Conservation (phyloP, 2,329 filamentous ascomycete genomes). For the Dothidotthia symphoricarpi region DNA sequence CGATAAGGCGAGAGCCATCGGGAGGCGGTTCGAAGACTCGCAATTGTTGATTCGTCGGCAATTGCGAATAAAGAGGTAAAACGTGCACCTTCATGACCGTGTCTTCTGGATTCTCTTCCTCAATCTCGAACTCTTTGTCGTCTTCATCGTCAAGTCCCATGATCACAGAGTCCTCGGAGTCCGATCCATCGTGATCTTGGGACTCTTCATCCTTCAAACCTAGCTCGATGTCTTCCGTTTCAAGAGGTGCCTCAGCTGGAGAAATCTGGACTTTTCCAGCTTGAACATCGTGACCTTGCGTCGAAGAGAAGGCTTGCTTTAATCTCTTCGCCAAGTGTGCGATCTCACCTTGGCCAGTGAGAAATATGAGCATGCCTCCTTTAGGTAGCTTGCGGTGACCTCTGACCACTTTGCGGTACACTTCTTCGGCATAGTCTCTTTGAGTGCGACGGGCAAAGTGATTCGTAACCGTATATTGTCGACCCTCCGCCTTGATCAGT, state of each 20-base stretch:
- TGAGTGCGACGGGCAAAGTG: slow-evolving; percentile 84
- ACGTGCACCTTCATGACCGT: slow-evolving; percentile 72
- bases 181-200: slow-evolving; percentile 50
- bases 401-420: slow-evolving; percentile 79
- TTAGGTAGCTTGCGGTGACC: slow-evolving; percentile 88
- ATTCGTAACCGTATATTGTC: slow-evolving; percentile 84
- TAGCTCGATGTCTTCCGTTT: slow-evolving; percentile 84
- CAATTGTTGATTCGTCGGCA: slow-evolving; percentile 88
- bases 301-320: slow-evolving; percentile 62
- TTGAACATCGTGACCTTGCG: slow-evolving; percentile 49
- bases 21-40: slow-evolving; percentile 84
- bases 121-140: slow-evolving; percentile 62
- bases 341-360: slow-evolving; percentile 94
- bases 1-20: slow-evolving; percentile 77
- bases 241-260: slow-evolving; percentile 72
- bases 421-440: slow-evolving; percentile 86
- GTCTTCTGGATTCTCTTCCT: slow-evolving; percentile 62
- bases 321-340: slow-evolving; percentile 75
- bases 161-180: slow-evolving; percentile 59
- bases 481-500: slow-evolving; percentile 83
- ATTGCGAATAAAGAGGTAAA: slow-evolving; percentile 87
- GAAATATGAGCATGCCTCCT: slow-evolving; percentile 87
- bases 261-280: slow-evolving; percentile 71
- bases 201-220: slow-evolving; percentile 51
- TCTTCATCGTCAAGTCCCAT: slow-evolving; percentile 61